Evolutionary conservation across 2,329 filamentous ascomycete genomes (phyloP), one percentile per base, ranked within the genome.

Genomic region (Fusarium floridanum): DNA sequence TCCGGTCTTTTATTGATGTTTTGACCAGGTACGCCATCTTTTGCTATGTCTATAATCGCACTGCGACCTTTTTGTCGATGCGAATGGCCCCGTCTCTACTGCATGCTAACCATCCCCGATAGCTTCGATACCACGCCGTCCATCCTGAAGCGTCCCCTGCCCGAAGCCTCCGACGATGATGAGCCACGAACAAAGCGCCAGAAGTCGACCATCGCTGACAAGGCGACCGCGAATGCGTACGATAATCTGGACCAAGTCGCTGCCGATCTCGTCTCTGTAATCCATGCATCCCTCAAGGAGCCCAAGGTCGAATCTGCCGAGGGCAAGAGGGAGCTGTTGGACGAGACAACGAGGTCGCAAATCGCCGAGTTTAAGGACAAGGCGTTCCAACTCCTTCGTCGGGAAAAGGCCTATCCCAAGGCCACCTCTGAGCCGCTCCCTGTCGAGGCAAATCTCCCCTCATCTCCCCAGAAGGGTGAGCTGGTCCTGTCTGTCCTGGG

Each of bases 401-500:
- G 90, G 75, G 91, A 93, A 79, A 85, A 88, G 70, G 83, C 87
- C 29, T 87, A 90, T 81, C 85, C 87, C 71, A 79, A 82, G 39
- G 77, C 79, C 14, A 80, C 82, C 39, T 77, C 83, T 11, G 82
- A 84, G 12, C 72, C 81, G n/a, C 80, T 85, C 48, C 84, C 84
- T 60, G 80, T 82, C 32, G 83, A 85, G 60, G 85, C 84, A 45
- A 82, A 83, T 57, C 73, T 83, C 32, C 81, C 83, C 20, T 80
- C 82, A 5, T 81, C 82, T 27, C 80, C 85, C 22, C 75, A 81
- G 79, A 86, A 74, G 81, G 88, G 74, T 83, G 88, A 82, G 64
- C 67, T 91, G 17, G 92, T 96, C 7, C 85, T 98, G 67, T 96
- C 94, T 1, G 86, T 97, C 1, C 92, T 91, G 75, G 95, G 94